These are phyloP conservation scores for Misopates orontium DNA, from an alignment of 257 asterid genomes.

Conservation along the genomic window DNA sequence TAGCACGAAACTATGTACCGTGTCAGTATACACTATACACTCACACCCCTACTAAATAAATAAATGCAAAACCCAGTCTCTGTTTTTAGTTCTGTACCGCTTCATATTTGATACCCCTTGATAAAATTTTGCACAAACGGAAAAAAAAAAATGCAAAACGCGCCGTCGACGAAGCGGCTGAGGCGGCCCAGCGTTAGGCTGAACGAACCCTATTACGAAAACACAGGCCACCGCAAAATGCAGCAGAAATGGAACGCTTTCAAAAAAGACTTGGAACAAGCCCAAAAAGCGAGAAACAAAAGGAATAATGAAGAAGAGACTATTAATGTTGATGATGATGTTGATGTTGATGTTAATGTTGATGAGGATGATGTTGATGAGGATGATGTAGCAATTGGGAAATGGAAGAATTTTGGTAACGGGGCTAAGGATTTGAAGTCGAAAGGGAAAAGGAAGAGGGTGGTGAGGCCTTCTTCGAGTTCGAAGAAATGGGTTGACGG, in stretches of 20 bases:
- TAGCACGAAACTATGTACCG: no score
- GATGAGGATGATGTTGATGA: slow-evolving; percentile 35
- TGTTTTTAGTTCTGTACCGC: background rate
- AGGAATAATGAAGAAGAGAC: slow-evolving; percentile 20
- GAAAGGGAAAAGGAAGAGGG: slow-evolving; percentile 28
- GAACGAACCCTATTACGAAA: slow-evolving; percentile 44
- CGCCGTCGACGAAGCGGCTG: slow-evolving; percentile 33
- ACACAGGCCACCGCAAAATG: slow-evolving; percentile 31
- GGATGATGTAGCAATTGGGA: slow-evolving; percentile 41
- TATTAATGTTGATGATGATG: slow-evolving; percentile 11
- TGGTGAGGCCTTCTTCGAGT: slow-evolving; percentile 32
- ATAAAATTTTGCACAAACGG: background rate
- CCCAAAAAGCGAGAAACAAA: slow-evolving; percentile 28
- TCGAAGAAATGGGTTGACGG: slow-evolving; percentile 22
- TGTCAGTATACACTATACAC: no score
- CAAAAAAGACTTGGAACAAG: slow-evolving; percentile 23
- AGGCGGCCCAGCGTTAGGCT: slow-evolving; percentile 55
- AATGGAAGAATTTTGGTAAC: slow-evolving; percentile 34
- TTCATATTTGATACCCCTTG: background rate
- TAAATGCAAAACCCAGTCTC: no score
- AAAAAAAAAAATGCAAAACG: slow-evolving; percentile 23
- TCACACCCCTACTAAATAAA: no score
- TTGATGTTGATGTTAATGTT: slow-evolving; percentile 25
- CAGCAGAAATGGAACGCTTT: slow-evolving; percentile 32
- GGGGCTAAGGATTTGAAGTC: slow-evolving; percentile 31